These are phyloP conservation scores for Geranium brycei DNA, from an alignment of 345 rosid species.

Conservation along the genomic window DNA sequence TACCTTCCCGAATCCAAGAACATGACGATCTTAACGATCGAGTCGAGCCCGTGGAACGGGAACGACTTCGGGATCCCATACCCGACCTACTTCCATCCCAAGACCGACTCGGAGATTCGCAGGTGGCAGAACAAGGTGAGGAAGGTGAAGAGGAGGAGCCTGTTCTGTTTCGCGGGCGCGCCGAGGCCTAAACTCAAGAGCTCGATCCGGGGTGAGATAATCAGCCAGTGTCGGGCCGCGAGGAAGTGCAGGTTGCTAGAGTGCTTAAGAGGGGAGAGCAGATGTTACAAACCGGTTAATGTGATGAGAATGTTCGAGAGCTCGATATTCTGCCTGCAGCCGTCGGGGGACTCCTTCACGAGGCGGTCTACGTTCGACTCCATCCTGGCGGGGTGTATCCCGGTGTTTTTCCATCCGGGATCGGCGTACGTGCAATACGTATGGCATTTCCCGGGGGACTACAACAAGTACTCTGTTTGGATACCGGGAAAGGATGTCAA, in stretches of 20 bases:
- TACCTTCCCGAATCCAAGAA: constrained; percentile 49
- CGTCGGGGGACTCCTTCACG: constrained; percentile 71
- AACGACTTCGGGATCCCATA: constrained; percentile 71
- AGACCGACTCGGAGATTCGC: constrained; percentile 31
- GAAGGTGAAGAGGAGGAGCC: constrained; percentile 24
- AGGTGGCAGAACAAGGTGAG: constrained; percentile 57
- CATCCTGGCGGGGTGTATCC: constrained; percentile 70
- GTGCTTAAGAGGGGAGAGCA: constrained; percentile 24
- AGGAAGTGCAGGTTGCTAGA: constrained; percentile 48
- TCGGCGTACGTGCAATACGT: constrained; percentile 68
- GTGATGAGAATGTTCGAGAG: constrained; percentile 46
- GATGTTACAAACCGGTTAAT: constrained; percentile 31
- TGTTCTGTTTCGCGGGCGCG: constrained; percentile 62
- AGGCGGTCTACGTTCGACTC: constrained; percentile 75
- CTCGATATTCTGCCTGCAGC: constrained; percentile 66
- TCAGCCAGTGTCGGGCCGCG: constrained; percentile 52
- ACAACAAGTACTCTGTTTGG: constrained; percentile 42
- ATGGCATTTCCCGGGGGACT: constrained; percentile 71
- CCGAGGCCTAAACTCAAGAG: constrained; percentile 37
- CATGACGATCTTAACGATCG: constrained; percentile 60
- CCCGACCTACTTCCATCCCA: constrained; percentile 75
- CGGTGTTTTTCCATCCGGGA: constrained; percentile 83
- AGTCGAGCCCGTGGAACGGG: constrained; percentile 44
- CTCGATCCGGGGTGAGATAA: constrained; percentile 45
- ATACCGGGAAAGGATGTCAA: constrained; percentile 39